phyloP scores from a whole-genome alignment of 495 filamentous ascomycete species.

The Xylaria sp. region DNA sequence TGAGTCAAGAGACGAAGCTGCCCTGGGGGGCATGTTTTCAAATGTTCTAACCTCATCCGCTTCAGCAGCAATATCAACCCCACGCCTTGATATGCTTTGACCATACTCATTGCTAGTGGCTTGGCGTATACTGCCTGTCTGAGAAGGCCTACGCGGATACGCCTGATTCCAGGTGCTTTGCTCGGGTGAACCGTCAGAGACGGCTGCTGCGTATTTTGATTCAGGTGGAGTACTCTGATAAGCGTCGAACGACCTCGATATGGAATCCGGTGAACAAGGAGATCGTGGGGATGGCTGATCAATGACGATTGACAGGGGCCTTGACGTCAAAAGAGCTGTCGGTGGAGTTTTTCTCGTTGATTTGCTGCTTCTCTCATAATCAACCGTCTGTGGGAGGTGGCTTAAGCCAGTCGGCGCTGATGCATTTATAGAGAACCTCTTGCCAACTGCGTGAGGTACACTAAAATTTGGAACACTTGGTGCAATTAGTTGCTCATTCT shows the following conservation, averaged over 20 bases:
- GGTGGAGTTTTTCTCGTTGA: conserved; percentile 49
- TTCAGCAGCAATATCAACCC: neutral
- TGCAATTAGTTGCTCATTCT: conserved; percentile 34
- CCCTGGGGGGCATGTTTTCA: conserved; percentile 31
- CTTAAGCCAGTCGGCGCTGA: conserved; percentile 18
- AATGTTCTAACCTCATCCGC: neutral
- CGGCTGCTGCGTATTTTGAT: neutral
- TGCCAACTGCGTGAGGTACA: conserved; percentile 50
- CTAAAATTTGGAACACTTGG: conserved; percentile 55
- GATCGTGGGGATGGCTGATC: conserved; percentile 55
- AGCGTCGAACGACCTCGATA: conserved; percentile 26
- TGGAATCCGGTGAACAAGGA: conserved; percentile 25
- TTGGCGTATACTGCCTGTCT: neutral
- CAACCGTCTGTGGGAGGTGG: conserved; percentile 25
- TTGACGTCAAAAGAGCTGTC: conserved; percentile 48
- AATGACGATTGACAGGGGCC: conserved; percentile 57
- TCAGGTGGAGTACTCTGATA: conserved; percentile 6
- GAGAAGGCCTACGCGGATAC: neutral
- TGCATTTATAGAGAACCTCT: conserved; percentile 49
- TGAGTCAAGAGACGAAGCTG: conserved; percentile 37
- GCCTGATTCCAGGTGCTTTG: conserved; percentile 16
- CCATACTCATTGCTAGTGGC: neutral
- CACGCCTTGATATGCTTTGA: neutral
- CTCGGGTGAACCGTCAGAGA: conserved; percentile 21
- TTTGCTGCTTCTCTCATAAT: conserved; percentile 33